phyloP scores from a whole-genome alignment of 2,329 filamentous ascomycete species.

The Tolypocladium amazonense region DNA sequence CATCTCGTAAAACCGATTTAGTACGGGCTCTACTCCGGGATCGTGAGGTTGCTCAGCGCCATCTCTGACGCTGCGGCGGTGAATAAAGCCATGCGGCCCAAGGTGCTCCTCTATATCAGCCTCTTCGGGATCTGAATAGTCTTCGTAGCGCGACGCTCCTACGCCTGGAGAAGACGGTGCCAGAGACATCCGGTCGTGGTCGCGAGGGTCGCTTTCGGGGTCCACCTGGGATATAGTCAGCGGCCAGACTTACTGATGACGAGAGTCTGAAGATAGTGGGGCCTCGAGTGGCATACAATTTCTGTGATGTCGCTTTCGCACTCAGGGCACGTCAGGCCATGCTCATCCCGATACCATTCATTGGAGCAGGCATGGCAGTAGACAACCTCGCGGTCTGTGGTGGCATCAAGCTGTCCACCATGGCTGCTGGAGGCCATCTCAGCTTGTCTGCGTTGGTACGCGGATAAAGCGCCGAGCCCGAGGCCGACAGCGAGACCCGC shows the following conservation, averaged over 20 bases:
- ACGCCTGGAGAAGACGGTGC: constrained; percentile 18
- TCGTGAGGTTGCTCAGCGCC: constrained; percentile 17
- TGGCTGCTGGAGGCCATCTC: constrained; percentile 24
- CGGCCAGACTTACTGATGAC: not conserved
- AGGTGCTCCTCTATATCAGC: constrained; percentile 45
- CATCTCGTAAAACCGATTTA: constrained; percentile 34
- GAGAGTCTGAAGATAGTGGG: not conserved
- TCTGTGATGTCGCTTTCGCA: constrained; percentile 75
- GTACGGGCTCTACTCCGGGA: constrained; percentile 23
- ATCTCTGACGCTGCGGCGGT: constrained; percentile 23
- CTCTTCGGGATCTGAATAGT: constrained; percentile 47
- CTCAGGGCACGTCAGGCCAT: constrained; percentile 60
- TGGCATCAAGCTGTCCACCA: constrained; percentile 36
- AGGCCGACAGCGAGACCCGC: constrained; percentile 47
- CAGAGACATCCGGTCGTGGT: constrained; percentile 16
- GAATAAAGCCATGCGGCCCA: constrained; percentile 30
- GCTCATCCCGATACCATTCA: constrained; percentile 70
- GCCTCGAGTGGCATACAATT: constrained; percentile 51
- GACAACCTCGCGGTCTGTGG: constrained; percentile 55
- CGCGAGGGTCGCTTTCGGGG: constrained; percentile 52
- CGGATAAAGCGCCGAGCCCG: constrained; percentile 45
- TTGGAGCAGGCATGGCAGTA: constrained; percentile 74
- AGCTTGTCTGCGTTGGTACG: constrained; percentile 37
- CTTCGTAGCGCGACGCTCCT: constrained; percentile 16
- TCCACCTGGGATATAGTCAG: constrained; percentile 28